Conservation (phyloP, 1,284 basidiomycete genomes). For the Testicularia cyperi region DNA sequence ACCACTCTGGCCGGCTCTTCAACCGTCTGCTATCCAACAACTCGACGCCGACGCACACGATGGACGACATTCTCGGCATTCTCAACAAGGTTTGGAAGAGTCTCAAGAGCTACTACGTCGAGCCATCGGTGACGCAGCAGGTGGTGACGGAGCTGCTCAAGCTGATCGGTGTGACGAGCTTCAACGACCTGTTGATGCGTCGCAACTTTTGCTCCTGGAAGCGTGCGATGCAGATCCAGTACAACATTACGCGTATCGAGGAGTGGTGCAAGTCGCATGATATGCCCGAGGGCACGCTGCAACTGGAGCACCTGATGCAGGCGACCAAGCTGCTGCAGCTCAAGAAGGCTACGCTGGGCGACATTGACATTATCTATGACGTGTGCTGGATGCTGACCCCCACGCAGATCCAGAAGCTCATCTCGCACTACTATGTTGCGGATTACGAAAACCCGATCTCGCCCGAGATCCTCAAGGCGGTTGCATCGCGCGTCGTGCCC, state of each 20-base stretch:
- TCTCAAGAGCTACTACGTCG: constrained; percentile 98
- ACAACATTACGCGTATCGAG: constrained; percentile 73
- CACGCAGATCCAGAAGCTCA: constrained; percentile 98
- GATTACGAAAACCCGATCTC: constrained; percentile 74
- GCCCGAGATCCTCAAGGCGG: constrained; percentile 60
- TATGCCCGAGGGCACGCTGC: constrained; percentile 97
- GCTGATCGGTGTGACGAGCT: constrained; percentile 93
- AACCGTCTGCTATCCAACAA: constrained; percentile 80
- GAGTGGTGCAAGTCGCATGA: constrained; percentile 71
- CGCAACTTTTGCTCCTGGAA: constrained; percentile 99
- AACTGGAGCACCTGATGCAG: constrained; percentile 98
- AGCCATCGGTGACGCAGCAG: constrained; percentile 95
- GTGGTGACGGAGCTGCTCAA: constrained; percentile 94
- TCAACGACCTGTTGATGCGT: constrained; percentile 98
- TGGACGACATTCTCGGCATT: constrained; percentile 97
- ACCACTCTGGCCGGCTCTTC: constrained; percentile 88
- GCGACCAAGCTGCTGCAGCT: constrained; percentile 96
- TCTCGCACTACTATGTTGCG: constrained; percentile 96
- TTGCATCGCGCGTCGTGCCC: constrained; percentile 57
- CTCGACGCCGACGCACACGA: constrained; percentile 84
- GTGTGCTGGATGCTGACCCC: constrained; percentile 99
- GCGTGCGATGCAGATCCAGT: constrained; percentile 67
- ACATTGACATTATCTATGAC: constrained; percentile 96
- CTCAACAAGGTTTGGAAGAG: constrained; percentile 98
- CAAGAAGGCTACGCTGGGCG: constrained; percentile 75